A percentile compares a stretch with the other conserved stretches of the same genome.
Evolutionary conservation across 345 rosid genomes (phyloP).

Genomic region (Rhizophora mangle): DNA sequence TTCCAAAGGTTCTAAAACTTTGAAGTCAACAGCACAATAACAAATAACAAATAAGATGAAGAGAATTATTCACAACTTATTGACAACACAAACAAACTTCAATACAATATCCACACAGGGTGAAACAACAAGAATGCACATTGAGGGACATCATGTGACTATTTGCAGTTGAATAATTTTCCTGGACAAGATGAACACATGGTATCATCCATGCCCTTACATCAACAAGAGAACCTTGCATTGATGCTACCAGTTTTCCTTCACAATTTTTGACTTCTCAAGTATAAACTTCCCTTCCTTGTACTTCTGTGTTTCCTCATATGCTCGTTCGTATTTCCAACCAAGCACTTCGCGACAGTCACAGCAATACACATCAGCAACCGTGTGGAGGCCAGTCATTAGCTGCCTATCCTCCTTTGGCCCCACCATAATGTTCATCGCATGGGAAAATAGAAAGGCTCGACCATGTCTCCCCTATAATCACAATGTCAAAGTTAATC

Average conservation of each 20-base stretch:
- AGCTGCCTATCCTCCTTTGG: slow-evolving; percentile 22
- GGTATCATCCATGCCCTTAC: slow-evolving; percentile 14
- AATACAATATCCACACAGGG: slow-evolving; percentile 25
- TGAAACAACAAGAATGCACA: slow-evolving; percentile 19
- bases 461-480: slow-evolving; percentile 47
- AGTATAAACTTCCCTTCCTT: slow-evolving; percentile 27
- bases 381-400: slow-evolving; percentile 24
- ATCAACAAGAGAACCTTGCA: slow-evolving; percentile 12
- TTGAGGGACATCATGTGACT: neutral
- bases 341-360: slow-evolving; percentile 24
- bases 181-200: slow-evolving; percentile 26
- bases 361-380: slow-evolving; percentile 22
- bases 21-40: neutral
- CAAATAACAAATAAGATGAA: neutral
- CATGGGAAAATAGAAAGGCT: slow-evolving; percentile 25
- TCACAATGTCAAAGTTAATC: neutral
- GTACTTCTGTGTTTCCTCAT: slow-evolving; percentile 30
- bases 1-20: slow-evolving; percentile 1
- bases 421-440: slow-evolving; percentile 19
- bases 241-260: slow-evolving; percentile 34
- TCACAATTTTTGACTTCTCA: slow-evolving; percentile 21
- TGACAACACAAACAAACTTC: slow-evolving; percentile 21
- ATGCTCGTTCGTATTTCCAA: slow-evolving; percentile 29
- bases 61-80: slow-evolving; percentile 28
- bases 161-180: slow-evolving; percentile 22